Conservation (phyloP, 331 rosid genomes). For the Acacia pycnantha region DNA sequence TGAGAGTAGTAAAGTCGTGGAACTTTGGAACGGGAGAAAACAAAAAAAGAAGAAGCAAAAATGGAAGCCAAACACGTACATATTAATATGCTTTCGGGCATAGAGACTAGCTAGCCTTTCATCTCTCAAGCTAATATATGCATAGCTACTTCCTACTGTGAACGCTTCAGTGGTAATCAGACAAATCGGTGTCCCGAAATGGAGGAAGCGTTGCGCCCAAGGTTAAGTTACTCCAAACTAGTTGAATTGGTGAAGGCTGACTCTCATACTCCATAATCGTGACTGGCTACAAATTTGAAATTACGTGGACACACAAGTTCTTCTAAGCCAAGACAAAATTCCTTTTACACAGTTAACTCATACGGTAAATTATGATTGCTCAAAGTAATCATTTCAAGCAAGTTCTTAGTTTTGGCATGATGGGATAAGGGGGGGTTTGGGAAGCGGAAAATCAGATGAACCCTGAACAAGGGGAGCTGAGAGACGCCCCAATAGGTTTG, state of each 20-base stretch:
- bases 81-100: background rate
- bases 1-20: background rate
- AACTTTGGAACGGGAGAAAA: background rate
- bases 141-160: background rate
- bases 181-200: background rate
- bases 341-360: too few relatives aligned
- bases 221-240: background rate
- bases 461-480: background rate
- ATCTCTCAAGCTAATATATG: background rate
- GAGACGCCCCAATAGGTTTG: background rate
- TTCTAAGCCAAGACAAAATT: too few relatives aligned
- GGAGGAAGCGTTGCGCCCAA: background rate
- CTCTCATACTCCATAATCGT: background rate
- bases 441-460: background rate
- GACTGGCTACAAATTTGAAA: background rate
- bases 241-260: background rate
- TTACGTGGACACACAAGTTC: too few relatives aligned
- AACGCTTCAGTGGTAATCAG: background rate
- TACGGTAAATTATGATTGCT: too few relatives aligned
- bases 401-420: too few relatives aligned
- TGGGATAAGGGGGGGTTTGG: too few relatives aligned
- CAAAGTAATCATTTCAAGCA: too few relatives aligned
- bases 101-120: constrained; percentile 1
- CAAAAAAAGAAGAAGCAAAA: background rate
- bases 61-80: background rate